Evolutionary conservation across 1,284 basidiomycete genomes (phyloP), one percentile per base, ranked within the genome.

Genomic region (Austroboletus niveus): DNA sequence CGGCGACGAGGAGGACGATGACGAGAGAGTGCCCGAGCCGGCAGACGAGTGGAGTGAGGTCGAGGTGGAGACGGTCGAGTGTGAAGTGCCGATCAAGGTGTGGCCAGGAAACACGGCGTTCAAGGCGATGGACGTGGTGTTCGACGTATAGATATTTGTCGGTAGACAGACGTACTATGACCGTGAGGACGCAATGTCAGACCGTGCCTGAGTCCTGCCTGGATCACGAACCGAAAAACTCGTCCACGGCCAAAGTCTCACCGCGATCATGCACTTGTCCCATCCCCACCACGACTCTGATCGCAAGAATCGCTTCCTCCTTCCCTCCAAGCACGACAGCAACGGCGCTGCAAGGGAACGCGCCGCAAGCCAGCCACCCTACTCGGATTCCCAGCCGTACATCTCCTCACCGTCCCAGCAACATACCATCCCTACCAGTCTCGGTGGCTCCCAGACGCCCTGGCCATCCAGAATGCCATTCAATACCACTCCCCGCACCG

Each of bases 61-160:
- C 17, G 74, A 71, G 62, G 76, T 86, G 24, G 91, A 95, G 75
- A 89, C 85, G 54, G 90, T 97, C 17, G 92, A 95, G 66, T 95
- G 93, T 61, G 88, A 92, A 68, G 86, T 97, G 45, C 92, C 92
- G n/a, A 82, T 97, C 51, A 82, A 73, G 59, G 87, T 95, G 4
- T 91, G 89, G 77, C 86, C 93, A 14, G 90, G 91, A 27, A 94
- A 93, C 69, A 94, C 93, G 8, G 89, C 87, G 47, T 94, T 92
- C 71, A 84, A 82, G 69, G 84, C 89, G n/a, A 74, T 80, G 59
- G 84, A 89, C 56, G 82, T 89, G 14, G 80, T 88, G 32, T 91
- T 91, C 65, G 84, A 88, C 63, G 82, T 89, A n/a, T 88, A 29
- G 27, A 5, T 29, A 29, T 8, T 5, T 29, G 27, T 29, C 27